Evolutionary conservation across 1,284 basidiomycete genomes (phyloP), one percentile per base, ranked within the genome.

Genomic region (Pterulicium gracile): DNA sequence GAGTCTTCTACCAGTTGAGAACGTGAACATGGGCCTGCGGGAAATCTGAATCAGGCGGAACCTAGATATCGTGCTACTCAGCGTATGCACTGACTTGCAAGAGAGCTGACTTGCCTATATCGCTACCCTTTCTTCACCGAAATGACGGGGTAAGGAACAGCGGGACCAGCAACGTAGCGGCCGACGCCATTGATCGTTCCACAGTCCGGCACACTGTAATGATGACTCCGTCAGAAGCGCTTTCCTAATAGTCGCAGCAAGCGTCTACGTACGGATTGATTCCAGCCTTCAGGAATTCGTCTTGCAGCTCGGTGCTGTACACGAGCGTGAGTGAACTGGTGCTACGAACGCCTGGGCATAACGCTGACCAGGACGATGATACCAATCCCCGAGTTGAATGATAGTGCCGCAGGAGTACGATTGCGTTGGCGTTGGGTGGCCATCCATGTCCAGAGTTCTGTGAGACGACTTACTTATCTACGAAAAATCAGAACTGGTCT

Each of bases 11-110:
- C 27, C 27, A n/a, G n/a, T 32, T 7, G 68, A 68, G 54, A 73
- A 67, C 0, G 56, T 61, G 52, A 61, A 66, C 52, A 62, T 61
- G 2, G 64, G 62, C 19, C 61, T 55, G 49, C 66, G 68, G 22
- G 71, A 61, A 56, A 72, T 69, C 55, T 76, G 74, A 60, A 83
- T 66, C 47, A 84, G 51, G 14, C 81, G 64, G 46, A 68, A 58
- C 23, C 60, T 54, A 21, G 15, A 34, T 15, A 41, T 15, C 7
- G 39, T 20, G 7, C 19, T 41, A 41, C 10, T 32, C n/a, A n/a
- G n/a, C n/a, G n/a, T n/a, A n/a, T n/a, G n/a, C n/a, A n/a, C n/a
- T n/a, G n/a, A 10, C 10, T 34, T 15, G 27, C 10, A 34, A 10
- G 27, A 34, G 27, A 34, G 13, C 12, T 18, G 27, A 21, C 14